These are phyloP conservation scores for Oryza longistaminata DNA, from an alignment of 176 grass and related monocot genomes.

Conservation along the genomic window DNA sequence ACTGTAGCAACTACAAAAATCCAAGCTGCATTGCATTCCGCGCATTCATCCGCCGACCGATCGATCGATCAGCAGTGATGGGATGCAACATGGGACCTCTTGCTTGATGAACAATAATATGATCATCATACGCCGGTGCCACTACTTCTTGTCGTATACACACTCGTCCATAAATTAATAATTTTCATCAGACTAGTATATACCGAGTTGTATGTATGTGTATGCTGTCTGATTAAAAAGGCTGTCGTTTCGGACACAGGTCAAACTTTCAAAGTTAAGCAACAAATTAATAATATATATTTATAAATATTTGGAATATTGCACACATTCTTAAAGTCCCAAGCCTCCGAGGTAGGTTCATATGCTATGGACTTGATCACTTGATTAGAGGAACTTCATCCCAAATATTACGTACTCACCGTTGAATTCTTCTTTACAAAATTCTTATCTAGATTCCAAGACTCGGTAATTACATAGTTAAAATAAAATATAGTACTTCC, in stretches of 20 bases:
- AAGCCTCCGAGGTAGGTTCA: too few relatives aligned
- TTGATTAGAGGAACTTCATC: too few relatives aligned
- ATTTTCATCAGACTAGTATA: too few relatives aligned
- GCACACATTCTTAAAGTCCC: too few relatives aligned
- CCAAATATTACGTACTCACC: too few relatives aligned
- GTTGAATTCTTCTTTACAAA: too few relatives aligned
- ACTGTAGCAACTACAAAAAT: background rate
- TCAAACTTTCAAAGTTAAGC: background rate
- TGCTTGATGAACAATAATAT: background rate
- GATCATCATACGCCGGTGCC: background rate
- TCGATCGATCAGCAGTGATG: background rate
- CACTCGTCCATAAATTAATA: too few relatives aligned
- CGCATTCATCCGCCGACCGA: constrained; percentile 16
- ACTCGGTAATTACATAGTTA: too few relatives aligned
- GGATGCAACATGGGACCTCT: background rate
- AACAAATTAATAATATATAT: background rate
- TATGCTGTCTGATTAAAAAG: background rate
- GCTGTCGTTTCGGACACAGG: background rate
- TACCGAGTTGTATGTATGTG: too few relatives aligned
- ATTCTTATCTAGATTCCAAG: too few relatives aligned
- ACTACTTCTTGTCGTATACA: background rate
- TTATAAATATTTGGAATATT: background rate
- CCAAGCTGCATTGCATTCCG: constrained; percentile 34
- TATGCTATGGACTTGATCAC: too few relatives aligned
- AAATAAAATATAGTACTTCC: too few relatives aligned